Conservation (phyloP, 345 rosid genomes). For the Carallia brachiata region DNA sequence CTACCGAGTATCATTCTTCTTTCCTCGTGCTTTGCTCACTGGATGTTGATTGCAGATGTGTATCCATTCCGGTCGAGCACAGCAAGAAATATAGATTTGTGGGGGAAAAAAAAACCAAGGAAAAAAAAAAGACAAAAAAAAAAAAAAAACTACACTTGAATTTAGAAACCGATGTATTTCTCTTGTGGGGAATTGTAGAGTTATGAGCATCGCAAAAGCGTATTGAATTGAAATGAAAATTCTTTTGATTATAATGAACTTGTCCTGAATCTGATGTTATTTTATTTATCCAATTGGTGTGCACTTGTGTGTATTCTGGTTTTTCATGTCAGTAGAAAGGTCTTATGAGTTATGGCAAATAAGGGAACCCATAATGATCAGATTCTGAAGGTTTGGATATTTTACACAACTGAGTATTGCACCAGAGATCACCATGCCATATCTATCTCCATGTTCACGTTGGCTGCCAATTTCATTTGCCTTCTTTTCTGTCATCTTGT, state of each 20-base stretch:
- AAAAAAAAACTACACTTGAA: conserved; percentile 31
- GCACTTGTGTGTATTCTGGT: not conserved
- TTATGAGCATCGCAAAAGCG: conserved; percentile 39
- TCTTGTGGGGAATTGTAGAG: conserved; percentile 52
- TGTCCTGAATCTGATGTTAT: not conserved
- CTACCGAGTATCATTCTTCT: conserved; percentile 47
- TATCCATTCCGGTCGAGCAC: conserved; percentile 40
- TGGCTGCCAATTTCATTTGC: too few relatives aligned
- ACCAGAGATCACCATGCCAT: too few relatives aligned
- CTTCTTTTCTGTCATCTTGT: too few relatives aligned
- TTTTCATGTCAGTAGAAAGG: too few relatives aligned
- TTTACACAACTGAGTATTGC: too few relatives aligned
- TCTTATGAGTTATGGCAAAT: too few relatives aligned
- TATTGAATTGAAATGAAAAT: conserved; percentile 40
- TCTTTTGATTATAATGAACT: conserved; percentile 23
- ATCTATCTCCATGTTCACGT: too few relatives aligned
- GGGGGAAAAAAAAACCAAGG: not conserved
- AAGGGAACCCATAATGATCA: too few relatives aligned
- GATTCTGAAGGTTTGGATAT: too few relatives aligned
- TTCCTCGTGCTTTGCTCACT: conserved; percentile 46
- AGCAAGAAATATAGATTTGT: conserved; percentile 51
- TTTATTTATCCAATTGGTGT: not conserved
- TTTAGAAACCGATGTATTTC: conserved; percentile 36
- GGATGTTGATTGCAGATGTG: conserved; percentile 33
- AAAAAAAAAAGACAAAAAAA: conserved; percentile 10